Evolutionary conservation across 2,329 filamentous ascomycete species (phyloP), one percentile per base, ranked within the genome.

Genomic region (Colletotrichum plurivorum): DNA sequence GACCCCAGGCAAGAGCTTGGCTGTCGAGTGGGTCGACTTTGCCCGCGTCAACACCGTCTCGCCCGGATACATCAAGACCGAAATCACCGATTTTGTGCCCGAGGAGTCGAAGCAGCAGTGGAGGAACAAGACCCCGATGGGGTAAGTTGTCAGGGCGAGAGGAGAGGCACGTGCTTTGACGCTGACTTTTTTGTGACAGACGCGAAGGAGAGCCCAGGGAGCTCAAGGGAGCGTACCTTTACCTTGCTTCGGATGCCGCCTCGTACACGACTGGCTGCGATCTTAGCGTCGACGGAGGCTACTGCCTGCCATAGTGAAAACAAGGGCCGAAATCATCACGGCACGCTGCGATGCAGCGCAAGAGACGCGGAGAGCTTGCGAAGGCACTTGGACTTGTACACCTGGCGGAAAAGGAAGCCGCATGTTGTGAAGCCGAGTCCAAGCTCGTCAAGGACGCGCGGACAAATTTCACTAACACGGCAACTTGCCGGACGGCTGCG

Each of bases 181-280:
- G 52, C 71, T 76, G 64, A 74, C 63, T n/a, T 51, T 27, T 27
- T 13, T 12, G 3, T 2, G 56, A 57, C 46, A 88, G 89, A 55
- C 88, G 94, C 72, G 91, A 94, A 76, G 94, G 92, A 10, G 85
- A 90, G 72, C 84, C 89, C 3, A 87, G 89, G 69, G 94, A 97
- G 83, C 85, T 97, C 74, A 95, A 95, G 83, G 94, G 93, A 20
- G 92, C 92, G 18, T 97, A 93, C 78, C 81, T 97, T 55, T 96
- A 94, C 80, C 84, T 97, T 65, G 92, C 93, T 18, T 93, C 91
- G 15, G 93, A 97, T 79, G 93, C 93, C 4, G 89, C 91, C n/a
- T 93, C 90, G 62, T 97, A 94, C 81, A 94, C 92, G 18, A 97
- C 93, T 9, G 94, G 90, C 0, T 84, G 88, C 10, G 91, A 94